Percentiles rank a stretch among this genome's conserved stretches.
Conservation (phyloP, 805 yeast genomes). For the Candida maris region DNA sequence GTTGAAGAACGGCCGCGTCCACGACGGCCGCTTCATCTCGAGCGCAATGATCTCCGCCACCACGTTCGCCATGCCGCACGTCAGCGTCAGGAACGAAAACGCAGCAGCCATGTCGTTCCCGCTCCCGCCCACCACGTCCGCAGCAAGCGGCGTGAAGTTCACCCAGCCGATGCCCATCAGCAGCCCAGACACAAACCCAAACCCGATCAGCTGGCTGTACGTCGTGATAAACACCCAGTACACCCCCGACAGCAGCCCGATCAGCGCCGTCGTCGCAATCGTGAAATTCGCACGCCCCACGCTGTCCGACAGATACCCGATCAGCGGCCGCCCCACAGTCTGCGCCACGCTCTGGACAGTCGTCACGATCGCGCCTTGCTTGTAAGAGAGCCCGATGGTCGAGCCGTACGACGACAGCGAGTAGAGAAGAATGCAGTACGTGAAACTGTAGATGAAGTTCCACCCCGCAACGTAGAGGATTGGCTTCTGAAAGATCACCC, state of each 20-base stretch:
- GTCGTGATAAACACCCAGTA: conserved; percentile 49
- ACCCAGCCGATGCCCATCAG: conserved; percentile 45
- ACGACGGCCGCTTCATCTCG: conserved; percentile 23
- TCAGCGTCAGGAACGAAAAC: conserved; percentile 22
- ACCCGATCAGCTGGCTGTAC: conserved; percentile 40
- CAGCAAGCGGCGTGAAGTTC: conserved; percentile 33
- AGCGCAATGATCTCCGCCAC: conserved; percentile 33
- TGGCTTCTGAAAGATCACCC: conserved; percentile 19
- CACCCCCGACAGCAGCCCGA: conserved; percentile 38
- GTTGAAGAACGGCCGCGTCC: conserved; percentile 46
- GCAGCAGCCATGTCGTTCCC: conserved; percentile 29
- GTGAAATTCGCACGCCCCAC: conserved; percentile 48
- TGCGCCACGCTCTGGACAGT: conserved; percentile 48
- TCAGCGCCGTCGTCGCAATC: conserved; percentile 31
- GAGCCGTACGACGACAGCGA: conserved; percentile 47
- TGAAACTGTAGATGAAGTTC: conserved; percentile 27
- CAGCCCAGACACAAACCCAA: conserved; percentile 42
- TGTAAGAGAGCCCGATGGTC: conserved; percentile 43
- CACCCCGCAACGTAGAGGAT: conserved; percentile 23
- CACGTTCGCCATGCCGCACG: conserved; percentile 30
- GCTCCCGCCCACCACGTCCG: conserved; percentile 31
- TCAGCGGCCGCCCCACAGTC: conserved; percentile 46
- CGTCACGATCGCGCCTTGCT: conserved; percentile 44
- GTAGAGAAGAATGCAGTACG: conserved; percentile 37
- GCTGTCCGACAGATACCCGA: conserved; percentile 45